phyloP scores from a whole-genome alignment of 1,284 basidiomycete species.

The Trichosporon sp. region DNA sequence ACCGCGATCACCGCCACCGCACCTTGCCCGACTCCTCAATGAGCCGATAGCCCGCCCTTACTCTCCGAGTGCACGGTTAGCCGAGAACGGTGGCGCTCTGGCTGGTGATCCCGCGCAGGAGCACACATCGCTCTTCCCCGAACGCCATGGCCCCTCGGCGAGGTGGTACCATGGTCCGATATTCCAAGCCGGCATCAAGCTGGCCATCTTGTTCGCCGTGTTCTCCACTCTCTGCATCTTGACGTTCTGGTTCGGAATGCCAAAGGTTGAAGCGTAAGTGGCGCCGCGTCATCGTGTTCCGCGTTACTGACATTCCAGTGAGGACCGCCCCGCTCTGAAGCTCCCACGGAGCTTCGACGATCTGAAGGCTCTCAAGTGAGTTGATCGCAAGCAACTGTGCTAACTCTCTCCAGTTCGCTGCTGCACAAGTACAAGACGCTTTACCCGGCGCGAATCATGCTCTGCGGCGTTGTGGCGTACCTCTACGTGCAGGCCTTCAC shows the following conservation, averaged over 20 bases:
- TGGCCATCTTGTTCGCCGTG: conserved; percentile 72
- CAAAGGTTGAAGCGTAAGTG: conserved; percentile 73
- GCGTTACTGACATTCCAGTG: conserved; percentile 57
- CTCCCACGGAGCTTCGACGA: conserved; percentile 82
- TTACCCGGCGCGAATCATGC: conserved; percentile 75
- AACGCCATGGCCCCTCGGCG: conserved; percentile 15
- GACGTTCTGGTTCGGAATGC: conserved; percentile 75
- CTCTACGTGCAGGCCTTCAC: conserved; percentile 97
- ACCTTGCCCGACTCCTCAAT: conserved; percentile 10
- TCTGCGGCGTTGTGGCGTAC: conserved; percentile 84
- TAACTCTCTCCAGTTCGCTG: conserved; percentile 56
- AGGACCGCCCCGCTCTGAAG: conserved; percentile 71
- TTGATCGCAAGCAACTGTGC: conserved; percentile 5
- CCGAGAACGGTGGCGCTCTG: conserved; percentile 12
- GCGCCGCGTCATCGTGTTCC: background rate
- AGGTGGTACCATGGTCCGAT: conserved; percentile 62
- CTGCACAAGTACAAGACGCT: conserved; percentile 86
- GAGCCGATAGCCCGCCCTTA: conserved; percentile 9
- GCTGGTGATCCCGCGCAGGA: conserved; percentile 3
- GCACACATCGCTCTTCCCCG: conserved; percentile 17
- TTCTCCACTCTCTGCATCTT: conserved; percentile 71
- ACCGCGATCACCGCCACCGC: background rate
- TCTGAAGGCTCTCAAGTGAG: conserved; percentile 73
- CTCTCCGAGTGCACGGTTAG: conserved; percentile 17
- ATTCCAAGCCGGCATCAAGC: conserved; percentile 76